These are phyloP conservation scores for Tripidium arundinaceum DNA, from an alignment of 202 grass and related monocot genomes.

Conservation along the genomic window DNA sequence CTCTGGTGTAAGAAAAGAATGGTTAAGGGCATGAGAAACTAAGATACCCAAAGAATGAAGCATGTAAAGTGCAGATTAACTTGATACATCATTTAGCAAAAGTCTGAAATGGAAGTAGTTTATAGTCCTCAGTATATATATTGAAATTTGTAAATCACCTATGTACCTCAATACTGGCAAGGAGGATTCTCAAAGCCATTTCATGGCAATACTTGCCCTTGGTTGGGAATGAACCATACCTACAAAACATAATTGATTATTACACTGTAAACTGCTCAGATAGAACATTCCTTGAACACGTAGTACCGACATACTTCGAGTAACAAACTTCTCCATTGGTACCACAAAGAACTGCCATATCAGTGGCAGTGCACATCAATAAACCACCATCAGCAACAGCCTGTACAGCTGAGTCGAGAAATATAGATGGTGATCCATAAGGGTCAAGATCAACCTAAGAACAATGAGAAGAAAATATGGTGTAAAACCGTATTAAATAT, in stretches of 20 bases:
- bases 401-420: conserved; percentile 92
- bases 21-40: conserved; percentile 17
- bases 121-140: background rate
- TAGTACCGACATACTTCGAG: conserved; percentile 59
- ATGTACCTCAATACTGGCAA: conserved; percentile 89
- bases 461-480: background rate
- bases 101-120: background rate
- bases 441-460: conserved; percentile 92
- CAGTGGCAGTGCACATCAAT: conserved; percentile 93
- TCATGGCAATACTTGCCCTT: conserved; percentile 96
- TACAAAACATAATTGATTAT: conserved; percentile 38
- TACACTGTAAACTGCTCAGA: conserved; percentile 18
- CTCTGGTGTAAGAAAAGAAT: conserved; percentile 49
- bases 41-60: conserved; percentile 31
- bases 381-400: conserved; percentile 85
- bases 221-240: conserved; percentile 91
- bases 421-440: conserved; percentile 82
- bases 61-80: conserved; percentile 1
- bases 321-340: conserved; percentile 86
- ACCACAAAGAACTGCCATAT: conserved; percentile 94
- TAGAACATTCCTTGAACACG: conserved; percentile 7
- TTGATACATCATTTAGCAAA: conserved; percentile 18
- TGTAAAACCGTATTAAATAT: background rate
- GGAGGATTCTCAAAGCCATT: conserved; percentile 99
- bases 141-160: background rate